These are phyloP conservation scores for Ophiostoma montium DNA, from an alignment of 2,329 filamentous ascomycete species.

Conservation along the genomic window DNA sequence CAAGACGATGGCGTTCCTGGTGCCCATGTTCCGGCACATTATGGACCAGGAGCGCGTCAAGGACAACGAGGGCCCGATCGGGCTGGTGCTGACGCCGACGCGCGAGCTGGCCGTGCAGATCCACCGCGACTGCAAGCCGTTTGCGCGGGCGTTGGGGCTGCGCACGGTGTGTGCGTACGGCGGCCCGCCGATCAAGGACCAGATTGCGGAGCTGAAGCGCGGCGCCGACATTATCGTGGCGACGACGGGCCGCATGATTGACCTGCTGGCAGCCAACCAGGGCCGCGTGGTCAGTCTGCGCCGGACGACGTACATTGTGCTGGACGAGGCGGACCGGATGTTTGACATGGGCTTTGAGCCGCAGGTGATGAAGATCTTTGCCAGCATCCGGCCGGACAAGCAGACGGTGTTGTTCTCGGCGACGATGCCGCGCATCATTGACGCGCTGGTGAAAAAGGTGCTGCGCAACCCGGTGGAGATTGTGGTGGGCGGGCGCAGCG, in stretches of 20 bases:
- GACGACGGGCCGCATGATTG: slow-evolving; percentile 89
- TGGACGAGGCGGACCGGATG: slow-evolving; percentile 97
- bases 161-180: slow-evolving; percentile 88
- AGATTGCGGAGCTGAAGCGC: slow-evolving; percentile 91
- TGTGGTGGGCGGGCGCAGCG: slow-evolving; percentile 75
- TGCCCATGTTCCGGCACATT: slow-evolving; percentile 97
- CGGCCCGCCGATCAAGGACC: slow-evolving; percentile 89
- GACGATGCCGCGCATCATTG: slow-evolving; percentile 89
- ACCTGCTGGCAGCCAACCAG: slow-evolving; percentile 82
- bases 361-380: slow-evolving; percentile 92
- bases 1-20: slow-evolving; percentile 88
- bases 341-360: slow-evolving; percentile 99
- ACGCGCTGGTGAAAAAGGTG: slow-evolving; percentile 78
- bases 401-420: slow-evolving; percentile 95
- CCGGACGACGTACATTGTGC: slow-evolving; percentile 82
- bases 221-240: slow-evolving; percentile 92
- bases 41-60: slow-evolving; percentile 78
- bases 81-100: slow-evolving; percentile 84
- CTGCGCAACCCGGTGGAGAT: slow-evolving; percentile 80
- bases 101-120: slow-evolving; percentile 91
- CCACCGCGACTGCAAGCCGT: slow-evolving; percentile 86
- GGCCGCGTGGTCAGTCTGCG: slow-evolving; percentile 86
- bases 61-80: slow-evolving; percentile 74
- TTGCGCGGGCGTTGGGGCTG: slow-evolving; percentile 72
- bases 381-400: slow-evolving; percentile 78